These are phyloP conservation scores for Amanita rubescens DNA, from an alignment of 768 basidiomycete genomes.

Conservation along the genomic window DNA sequence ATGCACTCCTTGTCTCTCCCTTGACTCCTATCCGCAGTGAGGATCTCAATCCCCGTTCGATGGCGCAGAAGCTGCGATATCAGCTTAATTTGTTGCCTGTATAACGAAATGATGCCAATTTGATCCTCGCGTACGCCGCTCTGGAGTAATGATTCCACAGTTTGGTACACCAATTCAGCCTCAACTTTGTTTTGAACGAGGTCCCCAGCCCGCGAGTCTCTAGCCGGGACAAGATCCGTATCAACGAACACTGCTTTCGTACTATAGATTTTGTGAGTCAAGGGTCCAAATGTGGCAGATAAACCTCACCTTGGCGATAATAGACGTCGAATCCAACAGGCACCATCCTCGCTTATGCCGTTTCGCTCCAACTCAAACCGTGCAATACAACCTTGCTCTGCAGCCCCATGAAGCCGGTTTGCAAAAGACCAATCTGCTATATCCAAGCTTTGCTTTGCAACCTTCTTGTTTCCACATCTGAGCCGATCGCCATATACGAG, in stretches of 20 bases:
- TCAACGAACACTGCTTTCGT: conserved; percentile 91
- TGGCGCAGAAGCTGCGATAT: conserved; percentile 56
- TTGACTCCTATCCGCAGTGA: conserved; percentile 92
- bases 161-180: conserved; percentile 59
- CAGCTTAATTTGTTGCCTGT: conserved; percentile 93
- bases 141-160: conserved; percentile 55
- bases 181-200: conserved; percentile 87
- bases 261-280: conserved; percentile 30
- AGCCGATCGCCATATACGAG: conserved; percentile 79
- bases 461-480: conserved; percentile 66
- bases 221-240: conserved; percentile 75
- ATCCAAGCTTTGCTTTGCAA: conserved; percentile 52
- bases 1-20: conserved; percentile 95
- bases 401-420: conserved; percentile 31
- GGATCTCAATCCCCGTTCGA: conserved; percentile 61
- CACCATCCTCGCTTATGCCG: conserved; percentile 8
- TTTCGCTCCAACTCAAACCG: conserved; percentile 3
- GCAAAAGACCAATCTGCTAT: conserved; percentile 45
- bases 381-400: conserved; percentile 3
- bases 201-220: conserved; percentile 78
- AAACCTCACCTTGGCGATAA: conserved; percentile 52
- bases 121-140: conserved; percentile 63
- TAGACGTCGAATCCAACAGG: conserved; percentile 69
- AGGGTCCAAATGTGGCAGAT: neutral
- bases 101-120: conserved; percentile 85